Evolutionary conservation across 352 stramenopile genomes (phyloP).

Genomic region (Phytophthora sp.): DNA sequence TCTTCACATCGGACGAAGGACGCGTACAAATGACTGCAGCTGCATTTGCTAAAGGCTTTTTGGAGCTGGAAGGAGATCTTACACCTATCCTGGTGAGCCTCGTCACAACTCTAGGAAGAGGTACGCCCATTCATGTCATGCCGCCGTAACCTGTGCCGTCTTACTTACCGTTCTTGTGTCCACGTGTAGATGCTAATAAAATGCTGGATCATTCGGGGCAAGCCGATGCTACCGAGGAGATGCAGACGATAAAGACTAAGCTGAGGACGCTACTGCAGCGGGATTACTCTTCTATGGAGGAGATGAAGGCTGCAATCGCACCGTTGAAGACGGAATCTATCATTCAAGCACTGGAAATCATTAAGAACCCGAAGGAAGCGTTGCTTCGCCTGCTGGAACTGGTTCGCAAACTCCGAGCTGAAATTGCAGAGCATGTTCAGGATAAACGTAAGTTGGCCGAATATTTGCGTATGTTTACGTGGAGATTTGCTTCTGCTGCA

Average conservation of each 20-base stretch:
- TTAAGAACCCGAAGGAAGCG: constrained; percentile 86
- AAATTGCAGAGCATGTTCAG: constrained; percentile 76
- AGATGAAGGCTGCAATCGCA: constrained; percentile 68
- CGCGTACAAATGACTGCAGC: constrained; percentile 99
- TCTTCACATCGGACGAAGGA: constrained; percentile 99
- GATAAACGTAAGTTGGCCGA: constrained; percentile 58
- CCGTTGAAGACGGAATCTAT: constrained; percentile 83
- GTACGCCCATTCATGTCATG: constrained; percentile 33
- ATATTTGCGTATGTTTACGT: too few relatives aligned
- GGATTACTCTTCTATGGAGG: constrained; percentile 72
- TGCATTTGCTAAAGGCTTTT: constrained; percentile 99
- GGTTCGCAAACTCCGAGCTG: constrained; percentile 74
- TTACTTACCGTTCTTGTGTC: background rate
- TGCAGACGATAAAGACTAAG: constrained; percentile 80
- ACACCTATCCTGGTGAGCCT: constrained; percentile 99
- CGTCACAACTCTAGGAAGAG: constrained; percentile 87
- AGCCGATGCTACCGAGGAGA: constrained; percentile 96
- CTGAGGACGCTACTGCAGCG: constrained; percentile 93
- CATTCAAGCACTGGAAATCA: constrained; percentile 68
- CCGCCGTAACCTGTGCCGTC: background rate
- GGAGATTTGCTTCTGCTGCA: background rate
- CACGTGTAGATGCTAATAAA: constrained; percentile 83
- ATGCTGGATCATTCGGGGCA: constrained; percentile 99
- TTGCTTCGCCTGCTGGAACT: constrained; percentile 76
- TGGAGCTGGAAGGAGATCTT: constrained; percentile 99